These are phyloP conservation scores for Verbascum thapsus DNA, from an alignment of 257 asterid genomes.

Conservation along the genomic window DNA sequence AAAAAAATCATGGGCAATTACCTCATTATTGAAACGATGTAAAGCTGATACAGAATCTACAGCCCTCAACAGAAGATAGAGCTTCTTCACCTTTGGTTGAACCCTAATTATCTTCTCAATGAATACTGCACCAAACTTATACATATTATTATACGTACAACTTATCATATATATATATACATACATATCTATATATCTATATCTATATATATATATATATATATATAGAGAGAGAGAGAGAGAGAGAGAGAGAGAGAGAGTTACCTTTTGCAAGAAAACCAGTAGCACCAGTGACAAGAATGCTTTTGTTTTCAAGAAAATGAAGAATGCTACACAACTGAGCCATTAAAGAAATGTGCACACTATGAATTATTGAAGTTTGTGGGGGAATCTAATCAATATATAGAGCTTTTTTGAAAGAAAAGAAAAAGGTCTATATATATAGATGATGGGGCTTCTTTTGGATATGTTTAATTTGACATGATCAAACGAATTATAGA, in stretches of 20 bases:
- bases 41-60: constrained; percentile 49
- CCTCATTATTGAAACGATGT: constrained; percentile 63
- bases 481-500: too few species aligned
- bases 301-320: constrained; percentile 48
- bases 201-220: background rate
- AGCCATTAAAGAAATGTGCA: too few species aligned
- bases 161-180: background rate
- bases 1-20: too few species aligned
- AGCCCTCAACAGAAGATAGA: constrained; percentile 62
- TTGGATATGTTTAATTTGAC: too few species aligned
- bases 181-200: background rate
- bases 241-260: too few species aligned
- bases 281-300: constrained; percentile 61
- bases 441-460: too few species aligned
- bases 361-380: background rate
- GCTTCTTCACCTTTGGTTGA: constrained; percentile 61
- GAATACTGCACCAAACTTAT: constrained; percentile 39
- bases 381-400: background rate
- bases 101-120: constrained; percentile 65
- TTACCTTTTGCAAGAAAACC: constrained; percentile 56
- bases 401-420: background rate
- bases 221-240: background rate
- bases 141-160: background rate
- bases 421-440: too few species aligned
- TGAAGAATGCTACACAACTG: constrained; percentile 44